Evolutionary conservation across 371 early-diverging fungal species (phyloP), one percentile per base, ranked within the genome.

Genomic region (Actinomortierella ambigua): DNA sequence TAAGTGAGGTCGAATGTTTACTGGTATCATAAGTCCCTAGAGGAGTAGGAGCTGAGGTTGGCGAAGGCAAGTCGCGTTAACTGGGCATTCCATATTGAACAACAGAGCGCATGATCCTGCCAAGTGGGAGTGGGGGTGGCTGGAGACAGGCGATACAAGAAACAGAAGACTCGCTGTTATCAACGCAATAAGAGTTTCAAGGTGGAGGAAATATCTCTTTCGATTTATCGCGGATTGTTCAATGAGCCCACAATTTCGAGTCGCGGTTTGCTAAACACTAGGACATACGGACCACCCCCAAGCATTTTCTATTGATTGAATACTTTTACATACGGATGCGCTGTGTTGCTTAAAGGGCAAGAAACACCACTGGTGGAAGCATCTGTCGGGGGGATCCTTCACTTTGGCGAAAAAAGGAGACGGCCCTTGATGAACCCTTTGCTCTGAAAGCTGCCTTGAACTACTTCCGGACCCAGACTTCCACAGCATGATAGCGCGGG

Each of bases 351-450:
- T 18, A 11, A 57, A 8, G 5, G n/a, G 6, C 14, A 27, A 41
- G 57, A 63, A 20, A 52, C 63, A 27, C 53, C 53, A 7, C 22
- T 63, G 22, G 53, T 57, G 22, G 63, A 63, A 20, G 63, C 63
- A 3, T 63, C 63, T 63, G 63, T 63, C 26, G 63, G 63, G 27
- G 14, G 63, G 17, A 63, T 57, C 53, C 23, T 63, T n/a, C 2
- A 27, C 51, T 17, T 63, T 18, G 28, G 53, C 28, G 28, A 9
- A 56, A 7, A 43, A 22, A 42, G 24, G 17, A 5, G 34, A 63
- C 57, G 1, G 57, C 53, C 17, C 53, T 63, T 2, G 48, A 63
- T 34, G 63, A 63, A 23, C 63, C 63, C 1, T 53, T 57, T 53
- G 57, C 48, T 47, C 5, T 57, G 53, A 56, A 48, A 14, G 57